Percentiles rank a stretch among this genome's conserved stretches.
Evolutionary conservation across 805 yeast species (phyloP).

Genomic region (Myxozyma melibiosi): DNA sequence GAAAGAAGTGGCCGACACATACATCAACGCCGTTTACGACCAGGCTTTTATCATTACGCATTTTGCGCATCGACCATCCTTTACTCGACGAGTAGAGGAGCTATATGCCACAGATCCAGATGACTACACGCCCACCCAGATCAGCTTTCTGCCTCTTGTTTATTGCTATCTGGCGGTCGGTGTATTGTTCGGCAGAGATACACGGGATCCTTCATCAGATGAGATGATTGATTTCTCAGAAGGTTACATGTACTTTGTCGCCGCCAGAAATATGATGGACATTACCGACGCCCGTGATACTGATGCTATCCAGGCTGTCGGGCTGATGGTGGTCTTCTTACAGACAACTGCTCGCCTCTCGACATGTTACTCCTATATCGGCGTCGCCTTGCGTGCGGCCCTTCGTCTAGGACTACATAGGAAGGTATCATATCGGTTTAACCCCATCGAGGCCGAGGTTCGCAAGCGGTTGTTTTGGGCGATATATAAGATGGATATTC

Average conservation of each 20-base stretch:
- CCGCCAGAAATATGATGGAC: conserved; percentile 77
- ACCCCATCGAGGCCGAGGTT: conserved; percentile 79
- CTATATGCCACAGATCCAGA: conserved; percentile 75
- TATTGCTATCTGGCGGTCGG: conserved; percentile 91
- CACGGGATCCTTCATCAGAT: conserved; percentile 9
- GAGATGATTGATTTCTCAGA: conserved; percentile 50
- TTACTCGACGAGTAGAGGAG: conserved; percentile 71
- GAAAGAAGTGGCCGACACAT: conserved; percentile 66
- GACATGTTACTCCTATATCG: conserved; percentile 86
- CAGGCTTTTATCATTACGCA: conserved; percentile 83
- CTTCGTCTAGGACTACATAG: conserved; percentile 81
- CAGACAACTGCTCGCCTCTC: conserved; percentile 88
- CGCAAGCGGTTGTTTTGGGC: conserved; percentile 88
- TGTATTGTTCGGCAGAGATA: conserved; percentile 57
- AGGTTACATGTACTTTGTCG: conserved; percentile 77
- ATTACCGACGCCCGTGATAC: conserved; percentile 82
- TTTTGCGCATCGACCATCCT: conserved; percentile 82
- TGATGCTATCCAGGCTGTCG: conserved; percentile 79
- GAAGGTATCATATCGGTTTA: conserved; percentile 61
- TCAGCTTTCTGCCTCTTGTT: conserved; percentile 72
- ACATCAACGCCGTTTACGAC: conserved; percentile 78
- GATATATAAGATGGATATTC: conserved; percentile 85
- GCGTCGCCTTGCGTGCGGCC: conserved; percentile 82
- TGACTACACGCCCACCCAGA: conserved; percentile 71
- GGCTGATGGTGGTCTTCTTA: conserved; percentile 80